Evolutionary conservation across 2,329 filamentous ascomycete species (phyloP).

Genomic region (Calycina marina): DNA sequence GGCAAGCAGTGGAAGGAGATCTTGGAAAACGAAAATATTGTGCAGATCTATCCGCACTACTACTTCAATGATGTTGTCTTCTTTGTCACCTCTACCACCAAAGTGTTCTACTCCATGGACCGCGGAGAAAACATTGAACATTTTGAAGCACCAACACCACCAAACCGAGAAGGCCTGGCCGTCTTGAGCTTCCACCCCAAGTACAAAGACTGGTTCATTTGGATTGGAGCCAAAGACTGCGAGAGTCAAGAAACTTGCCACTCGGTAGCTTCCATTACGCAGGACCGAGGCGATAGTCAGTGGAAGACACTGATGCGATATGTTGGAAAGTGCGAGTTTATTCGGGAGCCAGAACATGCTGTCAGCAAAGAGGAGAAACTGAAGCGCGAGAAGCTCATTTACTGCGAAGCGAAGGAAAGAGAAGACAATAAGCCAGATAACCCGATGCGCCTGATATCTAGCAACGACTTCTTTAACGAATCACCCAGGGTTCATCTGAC

Average conservation of each 20-base stretch:
- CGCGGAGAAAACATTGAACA: conserved; percentile 58
- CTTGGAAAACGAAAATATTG: conserved; percentile 54
- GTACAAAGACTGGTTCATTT: conserved; percentile 81
- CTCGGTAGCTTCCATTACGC: conserved; percentile 59
- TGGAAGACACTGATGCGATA: conserved; percentile 67
- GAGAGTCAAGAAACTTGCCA: conserved; percentile 46
- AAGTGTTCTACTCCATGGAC: conserved; percentile 71
- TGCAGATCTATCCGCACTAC: conserved; percentile 58
- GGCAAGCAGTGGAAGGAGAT: conserved; percentile 72
- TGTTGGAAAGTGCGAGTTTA: conserved; percentile 76
- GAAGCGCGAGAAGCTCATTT: conserved; percentile 27
- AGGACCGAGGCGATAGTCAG: conserved; percentile 60
- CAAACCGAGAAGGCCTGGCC: conserved; percentile 26
- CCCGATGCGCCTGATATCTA: conserved; percentile 57
- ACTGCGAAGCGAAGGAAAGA: conserved; percentile 47
- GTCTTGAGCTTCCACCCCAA: conserved; percentile 71
- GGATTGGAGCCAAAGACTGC: conserved; percentile 62
- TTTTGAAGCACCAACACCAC: conserved; percentile 54
- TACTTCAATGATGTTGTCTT: conserved; percentile 78
- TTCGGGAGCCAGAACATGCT: conserved; percentile 45
- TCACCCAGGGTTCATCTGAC: conserved; percentile 46
- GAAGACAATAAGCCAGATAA: conserved; percentile 49
- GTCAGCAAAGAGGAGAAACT: conserved; percentile 34
- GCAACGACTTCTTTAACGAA: conserved; percentile 61
- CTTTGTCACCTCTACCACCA: conserved; percentile 54